Evolutionary conservation across 2,329 filamentous ascomycete genomes (phyloP), one percentile per base, ranked within the genome.

Genomic region (Conoideocrella luteorostrata): DNA sequence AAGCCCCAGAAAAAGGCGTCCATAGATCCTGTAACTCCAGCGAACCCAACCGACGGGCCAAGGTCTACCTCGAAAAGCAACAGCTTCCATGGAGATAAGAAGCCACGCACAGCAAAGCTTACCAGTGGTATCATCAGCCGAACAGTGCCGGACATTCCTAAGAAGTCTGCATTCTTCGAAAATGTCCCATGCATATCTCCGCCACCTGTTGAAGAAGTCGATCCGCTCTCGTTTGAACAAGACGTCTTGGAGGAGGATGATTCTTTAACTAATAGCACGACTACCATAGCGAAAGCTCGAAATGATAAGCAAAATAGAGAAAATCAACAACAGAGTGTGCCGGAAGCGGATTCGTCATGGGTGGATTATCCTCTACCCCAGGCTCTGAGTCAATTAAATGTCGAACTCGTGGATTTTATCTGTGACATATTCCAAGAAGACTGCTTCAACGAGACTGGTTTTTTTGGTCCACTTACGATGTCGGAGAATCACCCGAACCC

Each of bases 361-460:
- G 32, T 53, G n/a, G 45, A 53, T 29, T 60, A 47, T 15, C 53
- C 70, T 18, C 63, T 78, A 3, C 80, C 81, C 0, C 80, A 85
- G 53, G 71, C 77, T 4, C 53, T 85, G 7, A 69, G 69, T 0
- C 64, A 61, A 3, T 64, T 85, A 3, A 72, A 73, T 45, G 64
- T 76, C 3, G 72, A 78, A 29, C 60, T 78, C 1, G 67, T 84
- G 26, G 72, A 81, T 43, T 75, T 83, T 48, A 65, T 83, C 17
- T 82, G 78, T 51, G 73, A 82, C 52, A 64, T 79, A 3, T 67
- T 82, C 13, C 71, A 79, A 52, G 68, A 77, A 42, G 78, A 83
- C 50, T 59, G 63, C 6, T 80, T 72, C 5, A 61, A 55, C 6
- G 78, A 82, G 54, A 64, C 62, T 12, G 70, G 73, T 48, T 53